Conservation (phyloP, 106 monocot genomes). For the Gastrodia elata region DNA sequence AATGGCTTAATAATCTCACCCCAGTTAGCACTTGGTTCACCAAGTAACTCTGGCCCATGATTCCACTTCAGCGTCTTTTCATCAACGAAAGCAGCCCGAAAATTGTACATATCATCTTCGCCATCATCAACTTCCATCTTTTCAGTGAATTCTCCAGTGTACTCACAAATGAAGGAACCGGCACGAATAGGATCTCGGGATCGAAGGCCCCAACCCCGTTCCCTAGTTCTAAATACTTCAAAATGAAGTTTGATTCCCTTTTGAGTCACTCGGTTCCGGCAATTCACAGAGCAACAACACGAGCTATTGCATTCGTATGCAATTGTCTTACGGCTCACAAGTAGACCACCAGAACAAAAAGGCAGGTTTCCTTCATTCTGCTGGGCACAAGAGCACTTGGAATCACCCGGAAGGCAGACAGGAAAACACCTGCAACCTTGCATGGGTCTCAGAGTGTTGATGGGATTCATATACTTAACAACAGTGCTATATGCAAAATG, state of each 20-base stretch:
- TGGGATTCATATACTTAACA: slow-evolving; percentile 20
- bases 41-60: slow-evolving; percentile 55
- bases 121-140: slow-evolving; percentile 20
- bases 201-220: slow-evolving; percentile 81
- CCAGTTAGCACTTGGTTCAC: slow-evolving; percentile 28
- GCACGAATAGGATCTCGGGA: slow-evolving; percentile 87
- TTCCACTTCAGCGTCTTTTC: slow-evolving; percentile 66
- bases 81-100: slow-evolving; percentile 23
- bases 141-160: slow-evolving; percentile 43
- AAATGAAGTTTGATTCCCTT: slow-evolving; percentile 56
- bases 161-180: slow-evolving; percentile 86
- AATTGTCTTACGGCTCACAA: slow-evolving; percentile 43
- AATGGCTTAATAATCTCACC: slow-evolving; percentile 20
- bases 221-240: slow-evolving; percentile 72
- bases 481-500: slow-evolving; percentile 47
- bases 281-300: slow-evolving; percentile 54
- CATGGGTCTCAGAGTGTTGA: slow-evolving; percentile 20
- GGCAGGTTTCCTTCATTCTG: slow-evolving; percentile 60
- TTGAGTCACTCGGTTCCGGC: slow-evolving; percentile 59
- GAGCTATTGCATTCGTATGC: slow-evolving; percentile 55
- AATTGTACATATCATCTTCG: slow-evolving; percentile 50
- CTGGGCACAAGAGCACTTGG: slow-evolving; percentile 46
- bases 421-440: slow-evolving; percentile 49
- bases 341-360: slow-evolving; percentile 53
- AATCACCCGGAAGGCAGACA: slow-evolving; percentile 53